Conservation (phyloP, 495 filamentous ascomycete species). For the Aspergillus panamensis region DNA sequence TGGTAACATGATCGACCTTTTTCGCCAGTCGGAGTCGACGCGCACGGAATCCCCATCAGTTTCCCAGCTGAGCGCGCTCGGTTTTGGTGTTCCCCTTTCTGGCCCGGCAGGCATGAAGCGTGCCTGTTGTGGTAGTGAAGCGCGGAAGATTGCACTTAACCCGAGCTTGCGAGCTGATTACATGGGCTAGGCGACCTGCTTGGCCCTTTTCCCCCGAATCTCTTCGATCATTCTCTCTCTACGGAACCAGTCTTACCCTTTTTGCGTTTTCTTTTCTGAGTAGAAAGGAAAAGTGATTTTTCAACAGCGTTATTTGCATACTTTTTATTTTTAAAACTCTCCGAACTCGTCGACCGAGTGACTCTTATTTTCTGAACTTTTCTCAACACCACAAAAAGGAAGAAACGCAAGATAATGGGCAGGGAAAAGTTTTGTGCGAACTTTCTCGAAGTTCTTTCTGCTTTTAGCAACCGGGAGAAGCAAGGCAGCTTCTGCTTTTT, state of each 20-base stretch:
- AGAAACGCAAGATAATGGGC: conserved; percentile 17
- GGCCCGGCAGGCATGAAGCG: conserved; percentile 46
- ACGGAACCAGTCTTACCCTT: background rate
- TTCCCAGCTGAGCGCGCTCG: conserved; percentile 21
- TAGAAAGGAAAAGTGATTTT: conserved; percentile 22
- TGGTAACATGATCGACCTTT: conserved; percentile 39
- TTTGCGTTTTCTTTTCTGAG: conserved; percentile 16
- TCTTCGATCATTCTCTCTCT: conserved; percentile 4
- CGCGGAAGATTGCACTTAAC: conserved; percentile 39
- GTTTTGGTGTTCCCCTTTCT: conserved; percentile 29
- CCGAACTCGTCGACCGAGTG: conserved; percentile 23
- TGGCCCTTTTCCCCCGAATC: conserved; percentile 16
- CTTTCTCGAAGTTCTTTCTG: conserved; percentile 15
- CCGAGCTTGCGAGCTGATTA: conserved; percentile 38
- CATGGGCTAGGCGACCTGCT: conserved; percentile 27
- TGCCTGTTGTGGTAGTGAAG: conserved; percentile 47
- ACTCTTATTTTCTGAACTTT: conserved; percentile 17
- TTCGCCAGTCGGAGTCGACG: conserved; percentile 27
- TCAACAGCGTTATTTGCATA: conserved; percentile 17
- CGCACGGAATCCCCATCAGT: conserved; percentile 10
- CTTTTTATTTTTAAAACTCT: conserved; percentile 17
- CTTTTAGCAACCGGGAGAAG: conserved; percentile 13
- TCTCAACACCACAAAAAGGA: conserved; percentile 19
- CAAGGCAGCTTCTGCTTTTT: conserved; percentile 4
- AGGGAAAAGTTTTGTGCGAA: conserved; percentile 25